phyloP scores from a whole-genome alignment of 345 rosid genomes.

The Cardamine occulta region DNA sequence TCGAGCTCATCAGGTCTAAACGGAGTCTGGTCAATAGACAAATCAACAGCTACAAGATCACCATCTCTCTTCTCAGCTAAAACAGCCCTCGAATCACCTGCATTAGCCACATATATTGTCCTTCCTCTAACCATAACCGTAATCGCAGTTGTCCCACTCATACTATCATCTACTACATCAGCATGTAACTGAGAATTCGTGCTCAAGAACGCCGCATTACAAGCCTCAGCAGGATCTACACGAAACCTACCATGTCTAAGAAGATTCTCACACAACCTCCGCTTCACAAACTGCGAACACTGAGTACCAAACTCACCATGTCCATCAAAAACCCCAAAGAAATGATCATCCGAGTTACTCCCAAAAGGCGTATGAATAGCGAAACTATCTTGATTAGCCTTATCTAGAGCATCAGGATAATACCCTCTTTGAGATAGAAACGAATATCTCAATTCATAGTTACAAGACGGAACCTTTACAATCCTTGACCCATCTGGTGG shows the following conservation, averaged over 20 bases:
- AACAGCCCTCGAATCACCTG: conserved; percentile 95
- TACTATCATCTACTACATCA: conserved; percentile 78
- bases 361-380: conserved; percentile 95
- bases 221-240: conserved; percentile 77
- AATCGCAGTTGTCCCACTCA: conserved; percentile 97
- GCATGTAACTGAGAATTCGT: conserved; percentile 81
- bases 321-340: conserved; percentile 97
- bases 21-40: conserved; percentile 93
- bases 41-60: conserved; percentile 84
- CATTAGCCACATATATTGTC: conserved; percentile 76
- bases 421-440: conserved; percentile 90
- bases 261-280: conserved; percentile 82
- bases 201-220: conserved; percentile 62
- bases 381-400: conserved; percentile 97
- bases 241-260: conserved; percentile 63
- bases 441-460: conserved; percentile 74
- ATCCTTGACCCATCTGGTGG: conserved; percentile 85
- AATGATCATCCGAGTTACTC: conserved; percentile 63
- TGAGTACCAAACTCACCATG: conserved; percentile 94
- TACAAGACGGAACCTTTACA: conserved; percentile 60
- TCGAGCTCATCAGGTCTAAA: conserved; percentile 84
- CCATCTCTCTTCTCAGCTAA: conserved; percentile 76
- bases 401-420: conserved; percentile 93
- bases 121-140: conserved; percentile 89
- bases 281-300: conserved; percentile 88